Percentiles rank a stretch among this genome's conserved stretches.
Evolutionary conservation across 208 protist genomes (phyloP).

Genomic region (Leishmania aethiopica): DNA sequence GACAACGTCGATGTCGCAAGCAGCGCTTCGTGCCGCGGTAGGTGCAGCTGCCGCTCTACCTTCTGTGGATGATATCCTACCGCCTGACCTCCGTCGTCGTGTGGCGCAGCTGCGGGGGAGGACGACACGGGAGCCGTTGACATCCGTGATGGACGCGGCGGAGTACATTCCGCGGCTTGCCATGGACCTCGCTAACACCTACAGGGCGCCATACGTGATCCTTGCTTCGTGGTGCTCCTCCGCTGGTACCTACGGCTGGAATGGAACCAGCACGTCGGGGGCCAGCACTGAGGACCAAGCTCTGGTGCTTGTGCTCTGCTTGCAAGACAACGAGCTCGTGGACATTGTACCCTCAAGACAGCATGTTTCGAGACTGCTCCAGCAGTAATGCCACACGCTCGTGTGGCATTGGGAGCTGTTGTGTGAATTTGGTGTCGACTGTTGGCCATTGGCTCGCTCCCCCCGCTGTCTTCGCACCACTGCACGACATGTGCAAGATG

Average conservation of each 20-base stretch:
- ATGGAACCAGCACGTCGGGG: background rate
- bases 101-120: background rate
- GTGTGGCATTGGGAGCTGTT: too few species aligned
- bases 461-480: background rate
- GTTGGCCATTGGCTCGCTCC: background rate
- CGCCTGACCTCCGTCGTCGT: background rate
- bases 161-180: constrained; percentile 13
- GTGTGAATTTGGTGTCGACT: background rate
- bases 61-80: background rate
- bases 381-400: background rate
- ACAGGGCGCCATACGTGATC: constrained; percentile 14
- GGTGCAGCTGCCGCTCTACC: background rate
- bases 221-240: constrained; percentile 15
- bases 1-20: constrained; percentile 3
- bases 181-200: background rate
- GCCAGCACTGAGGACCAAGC: background rate
- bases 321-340: constrained; percentile 17
- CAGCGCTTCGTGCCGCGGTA: background rate
- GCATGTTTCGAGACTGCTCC: background rate
- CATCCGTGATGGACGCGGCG: background rate
- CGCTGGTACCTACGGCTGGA: constrained; percentile 1
- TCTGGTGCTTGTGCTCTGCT: constrained; percentile 10
- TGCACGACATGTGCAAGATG: background rate
- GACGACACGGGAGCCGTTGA: too few species aligned
- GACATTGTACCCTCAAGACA: constrained; percentile 2